Percentiles rank a stretch among this genome's conserved stretches.
phyloP scores from a whole-genome alignment of 495 filamentous ascomycete genomes.

The Aspergillus biplanus region DNA sequence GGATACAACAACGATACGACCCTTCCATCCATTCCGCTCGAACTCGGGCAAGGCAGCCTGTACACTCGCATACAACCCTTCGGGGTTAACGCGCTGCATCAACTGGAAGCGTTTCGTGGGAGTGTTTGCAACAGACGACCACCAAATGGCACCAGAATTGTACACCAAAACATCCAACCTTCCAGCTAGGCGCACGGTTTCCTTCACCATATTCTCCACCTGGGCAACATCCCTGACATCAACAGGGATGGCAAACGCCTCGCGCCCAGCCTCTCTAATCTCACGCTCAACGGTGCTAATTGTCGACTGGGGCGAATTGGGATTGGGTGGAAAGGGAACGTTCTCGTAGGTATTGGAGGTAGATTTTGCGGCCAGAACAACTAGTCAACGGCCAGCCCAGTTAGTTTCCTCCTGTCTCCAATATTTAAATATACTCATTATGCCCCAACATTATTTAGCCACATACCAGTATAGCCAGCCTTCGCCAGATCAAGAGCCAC shows the following conservation, averaged over 20 bases:
- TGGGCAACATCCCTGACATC: slow-evolving; percentile 69
- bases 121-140: slow-evolving; percentile 73
- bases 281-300: slow-evolving; percentile 84
- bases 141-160: slow-evolving; percentile 88
- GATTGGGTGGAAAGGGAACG: slow-evolving; percentile 74
- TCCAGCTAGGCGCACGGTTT: slow-evolving; percentile 63
- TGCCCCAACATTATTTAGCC: not conserved
- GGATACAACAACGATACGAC: slow-evolving; percentile 76
- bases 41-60: slow-evolving; percentile 69
- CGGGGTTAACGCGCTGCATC: slow-evolving; percentile 80
- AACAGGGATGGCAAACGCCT: slow-evolving; percentile 67
- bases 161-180: slow-evolving; percentile 76
- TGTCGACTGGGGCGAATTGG: slow-evolving; percentile 78
- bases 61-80: slow-evolving; percentile 65
- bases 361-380: slow-evolving; percentile 81
- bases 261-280: slow-evolving; percentile 67
- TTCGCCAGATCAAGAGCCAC: slow-evolving; percentile 72
- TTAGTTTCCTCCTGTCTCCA: slow-evolving; percentile 12
- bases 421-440: not conserved
- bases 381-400: slow-evolving; percentile 43
- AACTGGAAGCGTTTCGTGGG: slow-evolving; percentile 79
- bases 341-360: slow-evolving; percentile 62
- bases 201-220: slow-evolving; percentile 62
- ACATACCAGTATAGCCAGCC: slow-evolving; percentile 68
- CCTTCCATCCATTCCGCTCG: slow-evolving; percentile 54